These are phyloP conservation scores for Blastocystis sp. DNA, from an alignment of 352 stramenopile species.

Conservation along the genomic window DNA sequence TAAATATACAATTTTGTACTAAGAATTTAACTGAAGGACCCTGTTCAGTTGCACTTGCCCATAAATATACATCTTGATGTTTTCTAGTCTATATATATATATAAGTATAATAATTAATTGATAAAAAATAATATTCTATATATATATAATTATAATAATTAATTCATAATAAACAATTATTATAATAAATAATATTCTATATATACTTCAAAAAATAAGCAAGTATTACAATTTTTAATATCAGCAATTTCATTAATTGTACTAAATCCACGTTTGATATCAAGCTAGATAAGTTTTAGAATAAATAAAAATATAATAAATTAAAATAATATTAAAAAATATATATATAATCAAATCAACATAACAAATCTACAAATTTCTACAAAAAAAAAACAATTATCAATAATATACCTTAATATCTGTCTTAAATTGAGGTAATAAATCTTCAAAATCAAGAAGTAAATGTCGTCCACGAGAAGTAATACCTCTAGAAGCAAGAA, in stretches of 20 bases:
- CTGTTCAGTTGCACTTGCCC: slow-evolving; percentile 73
- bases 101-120: slow-evolving; percentile 76
- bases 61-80: slow-evolving; percentile 92
- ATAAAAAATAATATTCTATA: slow-evolving; percentile 57
- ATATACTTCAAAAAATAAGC: slow-evolving; percentile 13
- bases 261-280: slow-evolving; percentile 64
- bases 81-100: slow-evolving; percentile 58
- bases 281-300: slow-evolving; percentile 49
- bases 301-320: background rate
- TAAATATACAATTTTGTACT: slow-evolving; percentile 69
- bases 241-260: slow-evolving; percentile 95
- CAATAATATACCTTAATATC: slow-evolving; percentile 68
- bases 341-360: slow-evolving; percentile 38
- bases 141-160: background rate
- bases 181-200: no score
- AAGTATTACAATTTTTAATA: slow-evolving; percentile 58
- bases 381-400: background rate
- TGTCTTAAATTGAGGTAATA: slow-evolving; percentile 94
- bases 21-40: slow-evolving; percentile 89
- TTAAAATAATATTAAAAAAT: slow-evolving; percentile 16
- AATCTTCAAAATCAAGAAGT: slow-evolving; percentile 83
- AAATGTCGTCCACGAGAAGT: slow-evolving; percentile 85
- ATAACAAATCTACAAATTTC: slow-evolving; percentile 4
- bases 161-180: background rate
- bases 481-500: slow-evolving; percentile 70